Base-by-base conservation (phyloP, 1,284 basidiomycete genomes). In the Peniophora sp. region DNA sequence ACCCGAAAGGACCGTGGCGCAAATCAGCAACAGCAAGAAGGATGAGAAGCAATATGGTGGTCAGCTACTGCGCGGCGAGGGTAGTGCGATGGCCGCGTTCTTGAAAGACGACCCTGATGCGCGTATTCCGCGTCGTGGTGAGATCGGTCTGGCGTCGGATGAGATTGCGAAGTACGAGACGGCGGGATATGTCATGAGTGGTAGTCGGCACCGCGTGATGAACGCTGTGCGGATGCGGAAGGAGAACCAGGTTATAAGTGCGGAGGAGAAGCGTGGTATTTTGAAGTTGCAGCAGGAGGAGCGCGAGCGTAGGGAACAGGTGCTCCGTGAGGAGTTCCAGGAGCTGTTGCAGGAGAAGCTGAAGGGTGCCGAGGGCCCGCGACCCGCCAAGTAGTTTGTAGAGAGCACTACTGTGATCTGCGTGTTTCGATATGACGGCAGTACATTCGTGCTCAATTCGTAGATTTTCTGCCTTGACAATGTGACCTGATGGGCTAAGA, bases 161-260 rank as follows among this genome's bases (percentile, higher is more conserved):
- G 81, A 92, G 65, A 99, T 99, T 60, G 91, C 88, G 19, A 68
- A 77, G 60, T 97, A 80, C 69, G 96, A 99, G 71, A 63, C 73
- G 36, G 88, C 88, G 16, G 96, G 96, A n/a, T 99, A 96, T 67
- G 96, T 99, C 51, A 99, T 99, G 97, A 93, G 89, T 61, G 96
- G 96, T 43, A 90, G 85, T 62, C 75, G 96, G 52, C 95, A 99
- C 66, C 77, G 85, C 56, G 78, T 90, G 63, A 97, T 97, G 95
- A 97, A 96, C 60, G 97, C 95, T 0, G 96, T 99, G 36, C 87
- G 97, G 55, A 89, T 97, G 81, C 76, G 96, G 61, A 97, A 98
- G 77, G 96, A 99, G 75, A 97, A 97, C 71, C 96, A 99, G 71
- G 94, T 99, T 54, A 96, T 97, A 65, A 92, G 87, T 59, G 94